Evolutionary conservation across 2,329 filamentous ascomycete species (phyloP).

Genomic region (Diaporthe vexans): DNA sequence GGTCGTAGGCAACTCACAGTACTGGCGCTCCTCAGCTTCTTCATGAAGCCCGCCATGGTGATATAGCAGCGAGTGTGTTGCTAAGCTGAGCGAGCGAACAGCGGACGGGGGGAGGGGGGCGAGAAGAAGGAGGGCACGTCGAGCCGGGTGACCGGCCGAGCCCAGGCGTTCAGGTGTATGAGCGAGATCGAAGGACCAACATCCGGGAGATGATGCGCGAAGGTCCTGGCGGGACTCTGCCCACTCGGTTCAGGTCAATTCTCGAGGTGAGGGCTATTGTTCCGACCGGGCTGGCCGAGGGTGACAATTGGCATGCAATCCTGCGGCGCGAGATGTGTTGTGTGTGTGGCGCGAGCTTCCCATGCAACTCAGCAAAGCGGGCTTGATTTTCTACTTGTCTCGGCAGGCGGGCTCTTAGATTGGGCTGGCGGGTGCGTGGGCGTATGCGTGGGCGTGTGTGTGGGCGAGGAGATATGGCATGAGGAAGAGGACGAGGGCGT

Average conservation of each 20-base stretch:
- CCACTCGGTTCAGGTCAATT: conserved; percentile 15
- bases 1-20: conserved; percentile 60
- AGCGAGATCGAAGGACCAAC: conserved; percentile 36
- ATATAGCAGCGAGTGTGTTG: conserved; percentile 7
- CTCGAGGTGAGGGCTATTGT: background rate
- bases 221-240: conserved; percentile 32
- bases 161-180: conserved; percentile 38
- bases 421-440: no score
- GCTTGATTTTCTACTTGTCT: conserved; percentile 7
- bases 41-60: conserved; percentile 70
- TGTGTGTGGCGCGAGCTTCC: conserved; percentile 19
- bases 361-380: conserved; percentile 19
- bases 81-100: conserved; percentile 9
- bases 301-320: conserved; percentile 24
- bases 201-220: conserved; percentile 38
- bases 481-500: background rate
- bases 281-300: conserved; percentile 13
- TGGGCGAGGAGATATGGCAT: background rate
- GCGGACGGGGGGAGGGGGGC: background rate
- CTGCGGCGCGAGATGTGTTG: conserved; percentile 19
- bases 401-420: background rate
- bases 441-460: background rate
- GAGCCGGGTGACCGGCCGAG: conserved; percentile 39
- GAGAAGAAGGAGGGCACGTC: conserved; percentile 24
- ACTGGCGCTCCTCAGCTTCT: conserved; percentile 69